Base-by-base conservation (phyloP, 2,329 filamentous ascomycete genomes). In the Trichoderma gracile region DNA sequence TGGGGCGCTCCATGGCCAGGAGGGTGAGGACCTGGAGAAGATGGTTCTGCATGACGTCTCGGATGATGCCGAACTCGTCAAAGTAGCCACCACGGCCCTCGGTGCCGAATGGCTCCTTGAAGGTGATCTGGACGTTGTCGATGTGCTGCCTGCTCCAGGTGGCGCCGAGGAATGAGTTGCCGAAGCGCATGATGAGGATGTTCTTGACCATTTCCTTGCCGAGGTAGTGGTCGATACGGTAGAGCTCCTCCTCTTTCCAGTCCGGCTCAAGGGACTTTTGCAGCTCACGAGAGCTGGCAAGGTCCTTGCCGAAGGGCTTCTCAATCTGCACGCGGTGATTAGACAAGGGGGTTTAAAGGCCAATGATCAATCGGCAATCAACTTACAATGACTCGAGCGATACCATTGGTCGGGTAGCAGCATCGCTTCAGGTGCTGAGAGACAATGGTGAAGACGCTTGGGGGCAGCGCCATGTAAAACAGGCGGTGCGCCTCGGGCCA, bases 201-300 rank as follows among this genome's bases (percentile, higher is more conserved):
- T 99, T 99, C 88, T 99, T 99, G 74, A 99, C 95, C 95, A 99
- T 99, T 81, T 99, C 95, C 85, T 99, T 99, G 73, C 96, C 96
- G 54, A 99, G 87, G 79, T 99, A 99, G 82, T 99, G 95, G 78
- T 99, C 95, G 74, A 99, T 99, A 75, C 95, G 93, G 88, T 96
- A 99, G 71, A 99, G 89, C 81, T 99, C 95, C 61, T 98, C 94
- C 80, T 99, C 96, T 75, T 91, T 95, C 96, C 95, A 99, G 81
- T 99, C 93, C 49, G 95, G 95, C 76, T 94, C 92, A 68, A 99
- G 87, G 8, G 95, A 96, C 78, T 91, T 93, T 77, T 98, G 94
- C 67, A 99, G 86, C 79, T 97, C 92, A 66, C 95, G 89, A 61
- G 95, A 98, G 81, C 93, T 97, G 64, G 86, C 88, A 67, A 99